Base-by-base conservation (phyloP, 371 early-diverging fungal species). In the Conidiobolus incongruus region DNA sequence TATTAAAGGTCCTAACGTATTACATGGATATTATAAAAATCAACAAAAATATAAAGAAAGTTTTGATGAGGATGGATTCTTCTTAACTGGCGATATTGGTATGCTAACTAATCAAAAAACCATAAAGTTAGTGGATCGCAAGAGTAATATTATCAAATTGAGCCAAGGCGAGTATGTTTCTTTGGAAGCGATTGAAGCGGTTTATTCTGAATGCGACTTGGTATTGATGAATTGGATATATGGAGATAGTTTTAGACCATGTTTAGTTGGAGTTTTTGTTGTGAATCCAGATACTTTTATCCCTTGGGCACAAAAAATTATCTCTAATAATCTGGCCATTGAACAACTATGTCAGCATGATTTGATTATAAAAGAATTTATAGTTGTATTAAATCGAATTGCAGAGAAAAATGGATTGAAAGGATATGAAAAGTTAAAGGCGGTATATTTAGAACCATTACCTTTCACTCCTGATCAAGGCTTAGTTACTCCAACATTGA, bases 91-190 rank as follows among this genome's bases (percentile, higher is more conserved):
- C 5, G 99, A 97, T 54, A 76, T 99, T 55, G 94, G 79, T 20
- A 56, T 59, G 52, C 54, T 89, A 34, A 59, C 61, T 22, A 41
- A 44, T 12, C 53, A 69, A 38, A 79, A 77, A 36, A 50, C 59
- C 7, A 45, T 89, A 10, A 51, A 55, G 1, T 81, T 98, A 50
- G 78, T 96, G 53, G 99, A 97, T 60, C 68, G 99, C 33, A 81
- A 83, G 55, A 98, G 97, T 68, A 89, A 93, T 52, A 89, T 96
- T 44, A 95, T 99, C 71, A 99, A 99, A 49, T 46, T 74, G 39
- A 55, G 65, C 5, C 78, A 75, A 55, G 94, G 95, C 33, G 99
- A 99, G 63, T 98, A 95, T 62, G 73, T 99, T 51, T 91, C 93
- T 0, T 96, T 96, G 2, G 99, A 98, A 56, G 93, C 89, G 55